These are phyloP conservation scores for Pecoramyces ruminantium DNA, from an alignment of 192 early-diverging fungal species.

Conservation along the genomic window DNA sequence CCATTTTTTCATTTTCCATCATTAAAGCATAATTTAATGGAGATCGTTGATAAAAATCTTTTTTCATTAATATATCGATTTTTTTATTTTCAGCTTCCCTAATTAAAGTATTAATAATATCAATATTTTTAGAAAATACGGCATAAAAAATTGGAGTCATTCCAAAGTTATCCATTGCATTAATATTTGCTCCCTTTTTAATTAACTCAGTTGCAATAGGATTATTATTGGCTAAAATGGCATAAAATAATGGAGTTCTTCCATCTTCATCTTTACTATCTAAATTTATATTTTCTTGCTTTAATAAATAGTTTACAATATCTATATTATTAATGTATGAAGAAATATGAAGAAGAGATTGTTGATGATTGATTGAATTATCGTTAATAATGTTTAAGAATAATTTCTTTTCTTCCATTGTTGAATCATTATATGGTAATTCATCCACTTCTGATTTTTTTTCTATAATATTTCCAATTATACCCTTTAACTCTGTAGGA, in stretches of 20 bases:
- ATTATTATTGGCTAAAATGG: not conserved
- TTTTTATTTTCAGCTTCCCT: not conserved
- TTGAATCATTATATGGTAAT: not conserved
- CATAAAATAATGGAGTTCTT: not conserved
- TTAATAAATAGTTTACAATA: not conserved
- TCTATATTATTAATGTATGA: not conserved
- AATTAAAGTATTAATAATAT: not conserved
- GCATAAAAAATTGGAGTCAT: not conserved
- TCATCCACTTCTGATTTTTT: not conserved
- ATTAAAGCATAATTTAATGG: not conserved
- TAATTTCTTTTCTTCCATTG: not conserved
- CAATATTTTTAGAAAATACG: not conserved
- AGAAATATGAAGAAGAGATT: not conserved
- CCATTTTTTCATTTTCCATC: not conserved
- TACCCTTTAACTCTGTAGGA: not conserved
- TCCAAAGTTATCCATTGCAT: not conserved
- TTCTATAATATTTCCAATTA: not conserved
- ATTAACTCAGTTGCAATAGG: not conserved
- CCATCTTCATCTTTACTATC: not conserved
- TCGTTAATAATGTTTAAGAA: not conserved
- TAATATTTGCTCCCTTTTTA: not conserved
- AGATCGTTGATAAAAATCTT: not conserved
- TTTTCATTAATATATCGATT: not conserved
- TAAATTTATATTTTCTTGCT: not conserved
- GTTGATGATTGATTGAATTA: not conserved